Conservation (phyloP, 1,139 yeast species). For the Cylindricascospora bacillispora region DNA sequence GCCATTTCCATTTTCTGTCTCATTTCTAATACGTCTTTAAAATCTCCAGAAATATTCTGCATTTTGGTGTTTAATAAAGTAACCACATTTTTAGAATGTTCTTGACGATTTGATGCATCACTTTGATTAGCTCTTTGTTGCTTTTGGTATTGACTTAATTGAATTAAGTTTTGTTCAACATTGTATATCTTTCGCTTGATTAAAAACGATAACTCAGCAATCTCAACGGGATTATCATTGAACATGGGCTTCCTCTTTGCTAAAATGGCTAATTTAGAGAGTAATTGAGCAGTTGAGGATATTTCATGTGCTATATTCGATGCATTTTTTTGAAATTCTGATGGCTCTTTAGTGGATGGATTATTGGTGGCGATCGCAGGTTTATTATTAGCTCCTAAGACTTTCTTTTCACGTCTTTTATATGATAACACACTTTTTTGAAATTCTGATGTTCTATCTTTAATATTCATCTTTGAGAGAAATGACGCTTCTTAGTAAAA, state of each 20-base stretch:
- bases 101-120: slow-evolving; percentile 28
- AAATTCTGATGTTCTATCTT: slow-evolving; percentile 26
- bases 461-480: slow-evolving; percentile 26
- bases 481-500: too few species aligned
- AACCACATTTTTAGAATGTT: slow-evolving; percentile 74
- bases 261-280: slow-evolving; percentile 66
- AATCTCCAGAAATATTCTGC: slow-evolving; percentile 85
- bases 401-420: slow-evolving; percentile 15
- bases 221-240: slow-evolving; percentile 89
- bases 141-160: slow-evolving; percentile 28
- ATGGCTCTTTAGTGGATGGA: slow-evolving; percentile 3
- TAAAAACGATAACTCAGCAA: slow-evolving; percentile 82
- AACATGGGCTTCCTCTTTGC: slow-evolving; percentile 89
- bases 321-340: slow-evolving; percentile 74
- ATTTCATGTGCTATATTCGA: slow-evolving; percentile 79
- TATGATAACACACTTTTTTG: slow-evolving; percentile 24
- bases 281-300: slow-evolving; percentile 72
- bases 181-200: slow-evolving; percentile 87
- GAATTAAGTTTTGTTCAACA: slow-evolving; percentile 60
- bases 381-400: background rate
- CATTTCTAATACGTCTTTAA: slow-evolving; percentile 74
- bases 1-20: slow-evolving; percentile 79
- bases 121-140: slow-evolving; percentile 42
- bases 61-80: slow-evolving; percentile 77
- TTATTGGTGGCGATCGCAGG: background rate